Evolutionary conservation across 306 rosid species (phyloP).

Genomic region (Cucurbita maxima): DNA sequence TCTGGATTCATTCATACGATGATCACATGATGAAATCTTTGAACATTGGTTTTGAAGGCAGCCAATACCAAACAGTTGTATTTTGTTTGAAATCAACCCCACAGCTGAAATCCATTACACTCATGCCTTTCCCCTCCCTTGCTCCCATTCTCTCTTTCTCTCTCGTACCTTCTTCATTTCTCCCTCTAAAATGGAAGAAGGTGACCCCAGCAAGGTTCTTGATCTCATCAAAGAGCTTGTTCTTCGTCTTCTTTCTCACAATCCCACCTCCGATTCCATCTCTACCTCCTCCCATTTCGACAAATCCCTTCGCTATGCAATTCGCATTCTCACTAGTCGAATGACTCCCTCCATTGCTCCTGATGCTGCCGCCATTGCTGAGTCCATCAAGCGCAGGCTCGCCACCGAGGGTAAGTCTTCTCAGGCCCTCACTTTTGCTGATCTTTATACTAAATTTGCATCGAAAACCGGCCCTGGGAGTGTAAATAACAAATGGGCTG

Average conservation of each 20-base stretch:
- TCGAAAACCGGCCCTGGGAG: constrained; percentile 52
- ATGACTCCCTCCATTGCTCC: constrained; percentile 70
- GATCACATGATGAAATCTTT: no score
- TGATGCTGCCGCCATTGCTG: constrained; percentile 80
- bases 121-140: background rate
- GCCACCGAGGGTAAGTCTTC: constrained; percentile 76
- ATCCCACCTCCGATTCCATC: constrained; percentile 24
- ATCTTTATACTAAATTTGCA: constrained; percentile 61
- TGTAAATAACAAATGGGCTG: constrained; percentile 85
- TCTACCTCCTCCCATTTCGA: constrained; percentile 38
- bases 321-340: constrained; percentile 68
- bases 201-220: constrained; percentile 58
- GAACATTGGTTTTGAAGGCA: no score
- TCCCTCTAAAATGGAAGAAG: constrained; percentile 51
- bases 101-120: background rate
- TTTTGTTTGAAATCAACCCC: no score
- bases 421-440: constrained; percentile 86
- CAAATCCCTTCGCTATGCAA: constrained; percentile 64
- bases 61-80: no score
- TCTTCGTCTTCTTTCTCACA: constrained; percentile 45
- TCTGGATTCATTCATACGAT: no score
- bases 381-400: constrained; percentile 75
- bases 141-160: background rate
- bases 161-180: background rate
- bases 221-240: constrained; percentile 83